Evolutionary conservation across 1,284 basidiomycete genomes (phyloP).

Genomic region (Mycena sp.): DNA sequence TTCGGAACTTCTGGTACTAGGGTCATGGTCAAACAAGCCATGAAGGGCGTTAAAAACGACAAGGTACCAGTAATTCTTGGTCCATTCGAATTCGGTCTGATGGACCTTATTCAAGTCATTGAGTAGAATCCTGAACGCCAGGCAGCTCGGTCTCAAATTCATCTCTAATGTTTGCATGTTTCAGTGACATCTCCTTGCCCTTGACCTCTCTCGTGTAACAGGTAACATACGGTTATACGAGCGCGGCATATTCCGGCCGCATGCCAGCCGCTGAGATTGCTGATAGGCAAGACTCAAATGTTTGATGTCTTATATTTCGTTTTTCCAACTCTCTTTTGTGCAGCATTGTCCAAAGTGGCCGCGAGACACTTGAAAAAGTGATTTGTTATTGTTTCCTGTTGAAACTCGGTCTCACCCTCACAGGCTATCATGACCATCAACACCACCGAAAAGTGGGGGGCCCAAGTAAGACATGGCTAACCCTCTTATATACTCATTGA

Average conservation of each 20-base stretch:
- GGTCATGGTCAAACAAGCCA: conserved; percentile 96
- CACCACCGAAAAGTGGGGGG: conserved; percentile 84
- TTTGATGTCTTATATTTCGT: not conserved
- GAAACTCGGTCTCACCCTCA: not conserved
- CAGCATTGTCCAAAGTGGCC: conserved; percentile 95
- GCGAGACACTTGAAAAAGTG: conserved; percentile 95
- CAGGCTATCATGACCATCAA: conserved; percentile 90
- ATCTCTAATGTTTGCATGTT: conserved; percentile 26
- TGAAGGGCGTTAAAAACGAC: conserved; percentile 84
- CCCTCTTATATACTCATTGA: not conserved
- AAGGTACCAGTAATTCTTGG: conserved; percentile 61
- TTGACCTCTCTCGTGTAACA: conserved; percentile 73
- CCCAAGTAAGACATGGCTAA: conserved; percentile 55
- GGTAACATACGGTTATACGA: conserved; percentile 95
- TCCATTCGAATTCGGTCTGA: not conserved
- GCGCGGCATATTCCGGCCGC: conserved; percentile 92
- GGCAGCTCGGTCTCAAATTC: conserved; percentile 82
- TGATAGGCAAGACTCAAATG: conserved; percentile 54
- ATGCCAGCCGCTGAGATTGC: conserved; percentile 99
- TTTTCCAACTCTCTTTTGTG: not conserved
- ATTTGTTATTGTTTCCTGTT: conserved; percentile 16
- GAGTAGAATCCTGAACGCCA: conserved; percentile 81
- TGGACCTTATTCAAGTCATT: conserved; percentile 64
- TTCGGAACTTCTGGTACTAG: conserved; percentile 94
- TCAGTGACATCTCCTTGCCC: not conserved